phyloP scores from a whole-genome alignment of 2,329 filamentous ascomycete genomes.

The Diaporthe citriasiana region DNA sequence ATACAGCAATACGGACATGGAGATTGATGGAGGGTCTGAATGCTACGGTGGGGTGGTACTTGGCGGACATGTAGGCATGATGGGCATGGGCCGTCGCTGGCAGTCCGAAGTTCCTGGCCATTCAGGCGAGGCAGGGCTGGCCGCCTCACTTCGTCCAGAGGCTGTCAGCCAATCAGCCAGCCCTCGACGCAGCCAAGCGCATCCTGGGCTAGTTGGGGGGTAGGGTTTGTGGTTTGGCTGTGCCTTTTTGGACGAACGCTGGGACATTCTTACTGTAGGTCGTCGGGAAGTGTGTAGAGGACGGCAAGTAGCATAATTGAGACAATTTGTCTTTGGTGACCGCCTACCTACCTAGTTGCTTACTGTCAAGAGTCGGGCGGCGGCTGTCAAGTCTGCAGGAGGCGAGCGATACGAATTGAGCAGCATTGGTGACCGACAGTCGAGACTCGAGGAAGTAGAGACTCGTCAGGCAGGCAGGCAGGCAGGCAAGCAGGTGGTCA shows the following conservation, averaged over 20 bases:
- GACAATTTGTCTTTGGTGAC: slow-evolving; percentile 10
- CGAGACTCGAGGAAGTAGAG: not conserved
- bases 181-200: slow-evolving; percentile 4
- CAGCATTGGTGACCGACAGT: not conserved
- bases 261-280: too few species aligned
- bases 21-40: slow-evolving; percentile 10
- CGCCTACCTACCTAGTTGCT: not conserved
- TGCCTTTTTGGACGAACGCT: slow-evolving; percentile 17
- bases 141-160: slow-evolving; percentile 36
- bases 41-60: slow-evolving; percentile 18
- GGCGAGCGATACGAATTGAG: not conserved
- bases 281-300: not conserved
- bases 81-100: slow-evolving; percentile 39
- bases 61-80: slow-evolving; percentile 3
- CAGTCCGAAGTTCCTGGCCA: slow-evolving; percentile 36
- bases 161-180: slow-evolving; percentile 37
- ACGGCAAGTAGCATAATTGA: slow-evolving; percentile 3
- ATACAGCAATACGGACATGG: slow-evolving; percentile 12
- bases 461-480: not conserved
- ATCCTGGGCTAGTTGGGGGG: slow-evolving; percentile 2
- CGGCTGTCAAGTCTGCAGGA: slow-evolving; percentile 5
- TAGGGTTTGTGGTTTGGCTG: slow-evolving; percentile 8
- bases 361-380: not conserved
- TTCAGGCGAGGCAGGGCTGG: slow-evolving; percentile 38
- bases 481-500: not conserved